Conservation (phyloP, 2,329 filamentous ascomycete genomes). For the Colletotrichum tamarilloi region DNA sequence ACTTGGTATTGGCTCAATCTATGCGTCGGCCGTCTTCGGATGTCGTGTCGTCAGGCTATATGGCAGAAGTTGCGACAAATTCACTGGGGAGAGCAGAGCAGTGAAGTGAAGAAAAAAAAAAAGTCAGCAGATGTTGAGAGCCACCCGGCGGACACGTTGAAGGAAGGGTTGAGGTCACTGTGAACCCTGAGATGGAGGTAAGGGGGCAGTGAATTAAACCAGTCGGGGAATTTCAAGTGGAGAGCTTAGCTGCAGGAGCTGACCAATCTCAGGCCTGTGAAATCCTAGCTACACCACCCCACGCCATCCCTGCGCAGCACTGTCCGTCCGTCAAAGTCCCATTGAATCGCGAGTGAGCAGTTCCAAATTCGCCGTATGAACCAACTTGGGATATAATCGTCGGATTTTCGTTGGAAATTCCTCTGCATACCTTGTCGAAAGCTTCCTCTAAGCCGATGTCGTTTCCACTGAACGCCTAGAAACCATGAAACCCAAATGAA, state of each 20-base stretch:
- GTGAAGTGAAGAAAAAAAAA: constrained; percentile 5
- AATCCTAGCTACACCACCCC: background rate
- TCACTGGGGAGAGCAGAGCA: background rate
- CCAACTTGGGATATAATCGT: background rate
- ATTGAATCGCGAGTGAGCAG: background rate
- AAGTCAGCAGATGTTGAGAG: constrained; percentile 21
- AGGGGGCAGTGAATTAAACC: constrained; percentile 7
- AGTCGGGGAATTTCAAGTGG: constrained; percentile 31
- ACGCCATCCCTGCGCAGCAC: background rate
- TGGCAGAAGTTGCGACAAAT: background rate
- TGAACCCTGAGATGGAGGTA: constrained; percentile 29
- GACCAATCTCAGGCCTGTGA: background rate
- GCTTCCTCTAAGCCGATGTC: no score
- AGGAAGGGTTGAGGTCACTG: constrained; percentile 35
- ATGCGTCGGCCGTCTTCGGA: background rate
- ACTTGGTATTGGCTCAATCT: background rate
- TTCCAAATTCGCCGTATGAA: background rate
- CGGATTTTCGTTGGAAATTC: background rate
- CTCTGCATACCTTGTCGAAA: background rate
- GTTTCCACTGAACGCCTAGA: background rate
- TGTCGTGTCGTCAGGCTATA: background rate
- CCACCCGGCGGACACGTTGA: constrained; percentile 32
- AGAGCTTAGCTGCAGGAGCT: constrained; percentile 6
- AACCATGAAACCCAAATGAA: background rate
- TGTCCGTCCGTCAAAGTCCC: background rate